Evolutionary conservation across 129 eudicot species (phyloP), one percentile per base, ranked within the genome.

Genomic region (Chrysanthemum lavandulifolium): DNA sequence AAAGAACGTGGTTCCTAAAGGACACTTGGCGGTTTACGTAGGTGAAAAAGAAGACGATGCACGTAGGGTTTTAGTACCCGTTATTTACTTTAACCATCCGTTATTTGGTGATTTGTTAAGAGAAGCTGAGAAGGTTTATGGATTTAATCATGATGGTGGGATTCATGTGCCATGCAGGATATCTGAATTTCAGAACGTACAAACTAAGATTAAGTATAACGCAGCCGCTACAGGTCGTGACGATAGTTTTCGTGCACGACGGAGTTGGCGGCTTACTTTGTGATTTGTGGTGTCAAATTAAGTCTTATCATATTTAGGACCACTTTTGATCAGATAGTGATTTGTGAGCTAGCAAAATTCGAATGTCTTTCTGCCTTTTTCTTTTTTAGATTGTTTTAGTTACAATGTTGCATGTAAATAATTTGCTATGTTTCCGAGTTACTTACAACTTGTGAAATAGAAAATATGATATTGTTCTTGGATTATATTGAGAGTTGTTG

Each of bases 141-240:
- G 97, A 86, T 86, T 76, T 70, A 33, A 93, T 78, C 86, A 93
- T n/a, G 78, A 80, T 21, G 97, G 95, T 36, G 91, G 91, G 67
- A 90, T 94, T 65, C 95, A 86, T 58, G 86, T 94, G 36, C 98
- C 98, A 1, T 90, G 98, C 76, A 85, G 78, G 73, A 78, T 74
- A 70, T 94, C 97, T 50, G 87, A 90, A 6, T 86, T 90, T 13
- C 91, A 90, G 71, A 79, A 76, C 21, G 92, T 94, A 5, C 81
- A 77, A 59, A 84, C 78, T 48, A 87, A 69, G 79, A 90, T 93
- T 10, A 80, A 82, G 45, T 8, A 6, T 40, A 40, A 40, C 45
- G 45, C 9, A 40, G 45, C 45, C 11, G 86, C 87, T 69, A 76
- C 79, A 15, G 54, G 76, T 1, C 75, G 75, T 13, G 56, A 75